Base-by-base conservation (phyloP, 208 protist genomes). In the Leishmania braziliensis region DNA sequence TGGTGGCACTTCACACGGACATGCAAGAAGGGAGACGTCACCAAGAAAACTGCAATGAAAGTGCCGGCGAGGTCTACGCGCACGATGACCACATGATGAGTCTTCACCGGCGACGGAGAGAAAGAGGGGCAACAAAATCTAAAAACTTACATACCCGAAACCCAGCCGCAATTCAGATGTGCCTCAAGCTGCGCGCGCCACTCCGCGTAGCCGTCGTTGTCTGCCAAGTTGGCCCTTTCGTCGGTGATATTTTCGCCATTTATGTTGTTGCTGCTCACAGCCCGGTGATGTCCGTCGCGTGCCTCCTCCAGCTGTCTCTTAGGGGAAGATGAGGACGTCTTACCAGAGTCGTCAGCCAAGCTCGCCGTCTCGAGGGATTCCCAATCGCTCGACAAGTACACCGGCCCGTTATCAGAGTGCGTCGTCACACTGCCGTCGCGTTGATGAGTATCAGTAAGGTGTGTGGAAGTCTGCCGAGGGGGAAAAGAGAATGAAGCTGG, bases 361-460 rank as follows among this genome's bases (percentile, higher is more conserved):
- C 18, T 75, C n/a, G 74, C 66, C 36, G 66, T 50, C 50, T 79
- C 75, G 36, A 84, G 6, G 16, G 75, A 77, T 50, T 84, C 80
- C 80, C 68, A 80, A 6, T 76, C 56, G 23, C 62, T 77, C n/a
- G 53, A 70, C 62, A n/a, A 63, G 18, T 46, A 56, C 16, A 23
- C 53, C 5, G 8, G 23, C 33, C 12, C 58, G 16, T 53, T 23
- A 9, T 51, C 53, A 12, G 16, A 48, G 54, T 51, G 71, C n/a
- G 71, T 5, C 16, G 43, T 14, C 51, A 39, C 14, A n/a, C 51
- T 14, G 71, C 5, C 50, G 29, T 60, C 50, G 51, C 51, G 50
- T 8, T 60, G 6, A 60, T 43, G 29, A 43, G 50, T 39, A 51
- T 50, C 46, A 50, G 46, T 29, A 29, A 53, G 20, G 33, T 29